A percentile compares a stretch with the other conserved stretches of the same genome.
Conservation (phyloP, 352 stramenopile genomes). For the Phytophthora agathidicida region DNA sequence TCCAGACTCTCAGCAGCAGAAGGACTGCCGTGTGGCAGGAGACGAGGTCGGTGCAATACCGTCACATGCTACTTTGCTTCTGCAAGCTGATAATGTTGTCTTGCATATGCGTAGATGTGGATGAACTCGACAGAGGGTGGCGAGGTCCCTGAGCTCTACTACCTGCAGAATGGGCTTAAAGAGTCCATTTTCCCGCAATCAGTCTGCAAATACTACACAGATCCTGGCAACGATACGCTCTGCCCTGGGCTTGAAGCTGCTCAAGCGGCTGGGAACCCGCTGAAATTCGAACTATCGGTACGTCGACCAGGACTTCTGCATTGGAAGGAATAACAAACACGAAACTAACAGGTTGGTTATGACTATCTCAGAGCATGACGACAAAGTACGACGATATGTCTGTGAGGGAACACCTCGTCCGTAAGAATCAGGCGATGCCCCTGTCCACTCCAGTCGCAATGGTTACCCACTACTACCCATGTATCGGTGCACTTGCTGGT, state of each 20-base stretch:
- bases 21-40: constrained; percentile 69
- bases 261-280: constrained; percentile 55
- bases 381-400: constrained; percentile 87
- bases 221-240: constrained; percentile 64
- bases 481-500: constrained; percentile 62
- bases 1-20: constrained; percentile 68
- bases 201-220: constrained; percentile 74
- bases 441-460: constrained; percentile 76
- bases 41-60: constrained; percentile 42
- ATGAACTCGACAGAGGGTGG: constrained; percentile 83
- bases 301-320: background rate
- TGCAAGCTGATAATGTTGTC: constrained; percentile 2
- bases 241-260: constrained; percentile 68
- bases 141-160: constrained; percentile 78
- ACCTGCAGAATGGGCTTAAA: constrained; percentile 76
- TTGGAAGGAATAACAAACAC: background rate
- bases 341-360: too few relatives aligned
- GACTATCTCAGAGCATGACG: constrained; percentile 56
- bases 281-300: constrained; percentile 74
- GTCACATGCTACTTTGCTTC: background rate
- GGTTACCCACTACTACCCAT: constrained; percentile 85
- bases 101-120: constrained; percentile 54
- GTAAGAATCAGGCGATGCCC: constrained; percentile 80
- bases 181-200: constrained; percentile 73
- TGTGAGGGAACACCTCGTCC: constrained; percentile 70